phyloP scores from a whole-genome alignment of 164 flowering plant genomes.

The Umbilicus rupestris region DNA sequence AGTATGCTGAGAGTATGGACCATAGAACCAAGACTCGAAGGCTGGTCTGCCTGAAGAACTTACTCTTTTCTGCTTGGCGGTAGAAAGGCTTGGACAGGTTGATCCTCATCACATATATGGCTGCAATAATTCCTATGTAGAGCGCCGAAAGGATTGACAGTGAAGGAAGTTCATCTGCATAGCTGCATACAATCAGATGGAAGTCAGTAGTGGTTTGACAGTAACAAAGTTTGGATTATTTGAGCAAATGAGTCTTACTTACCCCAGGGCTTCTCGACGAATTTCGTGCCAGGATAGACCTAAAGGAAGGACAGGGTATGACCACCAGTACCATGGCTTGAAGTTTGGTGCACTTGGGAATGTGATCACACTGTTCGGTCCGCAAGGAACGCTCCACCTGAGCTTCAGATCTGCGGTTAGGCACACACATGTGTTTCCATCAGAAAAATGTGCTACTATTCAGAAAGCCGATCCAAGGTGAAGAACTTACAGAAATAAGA shows the following conservation, averaged over 20 bases:
- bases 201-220: background rate
- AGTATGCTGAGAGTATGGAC: conserved; percentile 61
- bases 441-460: background rate
- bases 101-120: conserved; percentile 57
- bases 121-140: conserved; percentile 48
- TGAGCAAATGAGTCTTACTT: conserved; percentile 14
- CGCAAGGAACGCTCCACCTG: conserved; percentile 80
- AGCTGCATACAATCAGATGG: conserved; percentile 30
- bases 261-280: conserved; percentile 78
- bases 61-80: conserved; percentile 47
- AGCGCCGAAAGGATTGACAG: conserved; percentile 37
- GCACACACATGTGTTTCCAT: background rate
- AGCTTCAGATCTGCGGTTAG: conserved; percentile 67
- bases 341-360: conserved; percentile 89
- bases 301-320: conserved; percentile 91
- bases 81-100: conserved; percentile 65
- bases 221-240: background rate
- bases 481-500: conserved; percentile 68
- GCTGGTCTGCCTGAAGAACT: conserved; percentile 29
- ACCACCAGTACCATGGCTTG: conserved; percentile 99
- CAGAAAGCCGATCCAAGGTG: background rate
- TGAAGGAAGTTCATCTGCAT: conserved; percentile 52
- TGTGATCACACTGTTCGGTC: conserved; percentile 92
- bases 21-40: conserved; percentile 48
- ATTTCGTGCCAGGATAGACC: conserved; percentile 82